Base-by-base conservation (phyloP, 163 green algal genomes). In the Smithsoniella earleae region DNA sequence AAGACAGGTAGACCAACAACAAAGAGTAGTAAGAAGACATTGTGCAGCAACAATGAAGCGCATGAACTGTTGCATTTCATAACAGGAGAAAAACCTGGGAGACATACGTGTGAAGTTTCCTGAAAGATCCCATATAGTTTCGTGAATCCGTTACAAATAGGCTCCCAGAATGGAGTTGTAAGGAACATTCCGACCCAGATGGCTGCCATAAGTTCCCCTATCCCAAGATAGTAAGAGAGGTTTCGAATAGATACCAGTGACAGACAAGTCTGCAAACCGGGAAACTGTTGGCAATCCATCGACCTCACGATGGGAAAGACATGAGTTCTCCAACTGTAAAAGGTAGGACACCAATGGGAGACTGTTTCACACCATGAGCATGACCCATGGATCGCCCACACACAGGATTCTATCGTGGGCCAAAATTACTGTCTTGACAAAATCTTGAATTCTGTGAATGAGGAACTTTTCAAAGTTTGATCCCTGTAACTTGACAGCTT, bases 111-210 rank as follows among this genome's bases (percentile, higher is more conserved):
- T 13, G 10, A 49, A 22, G 40, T 13, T 49, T 49, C 10, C 40
- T 49, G 40, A 69, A 30, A 69, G 25, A 64, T 36, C 13, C 8
- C 13, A 18, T 64, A 64, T 6, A 27, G 33, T 13, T 13, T 64
- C 0, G 13, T 25, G 25, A 69, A 22, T 33, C 30, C 58, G 6
- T 16, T 16, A n/a, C 4, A 30, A 38, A 34, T 31, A 3, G 3
- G 58, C 58, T 69, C 43, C 58, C 25, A n/a, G 58, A 69, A 69
- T 3, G 58, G 58, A 22, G 58, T 34, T 3, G 25, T 13, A 6
- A 69, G n/a, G 27, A 69, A 69, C 58, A 69, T 69, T 10, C 58
- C 58, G 3, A 69, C 58, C 58, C 58, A 69, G 1, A 30, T n/a
- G 58, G 43, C 3, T 43, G 25, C 58, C 3, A 69, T 16, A 33